Evolutionary conservation across 345 rosid genomes (phyloP), one percentile per base, ranked within the genome.

Genomic region (Eucalyptus grandis): DNA sequence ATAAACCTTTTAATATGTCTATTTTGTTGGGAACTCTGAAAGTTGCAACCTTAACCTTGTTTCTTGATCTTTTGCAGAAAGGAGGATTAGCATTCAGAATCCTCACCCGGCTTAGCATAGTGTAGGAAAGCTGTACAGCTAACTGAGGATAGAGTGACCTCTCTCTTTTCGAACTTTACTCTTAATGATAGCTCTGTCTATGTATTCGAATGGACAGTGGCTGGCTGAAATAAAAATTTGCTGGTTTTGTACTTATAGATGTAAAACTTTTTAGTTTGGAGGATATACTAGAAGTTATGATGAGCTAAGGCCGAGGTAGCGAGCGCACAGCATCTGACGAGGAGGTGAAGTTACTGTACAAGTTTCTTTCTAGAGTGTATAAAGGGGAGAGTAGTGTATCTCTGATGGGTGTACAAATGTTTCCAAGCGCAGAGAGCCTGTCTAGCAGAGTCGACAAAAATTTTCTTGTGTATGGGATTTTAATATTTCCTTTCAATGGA

Each of bases 61-160:
- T 82, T 31, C 72, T 17, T 47, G 77, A 44, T 86, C 53, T 91
- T 90, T 88, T 90, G 92, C 96, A 95, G 97, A 94, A 88, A 91
- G 92, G 93, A 94, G 97, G 92, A 95, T 95, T 88, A 93, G 95
- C 92, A 46, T 94, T 82, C 95, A 93, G 93, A 90, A 94, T 89
- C 94, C 92, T 88, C 93, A 91, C 49, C 93, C 93, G 3, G 91
- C 94, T 24, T 90, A 89, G 91, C 89, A 82, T 77, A 87, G 90
- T 56, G 16, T 88, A 90, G 46, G 93, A 87, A 89, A 90, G 91
- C 89, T 93, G 95, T 95, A 95, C 94, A 95, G 95, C 95, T 95
- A 94, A 95, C 95, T 87, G 95, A 92, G 94, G 93, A 93, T 90
- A 89, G 95, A 86, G 87, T 50, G 54, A 86, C 87, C 87, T 46